Evolutionary conservation across 441 rosid genomes (phyloP).

Genomic region (Codiaeum variegatum): DNA sequence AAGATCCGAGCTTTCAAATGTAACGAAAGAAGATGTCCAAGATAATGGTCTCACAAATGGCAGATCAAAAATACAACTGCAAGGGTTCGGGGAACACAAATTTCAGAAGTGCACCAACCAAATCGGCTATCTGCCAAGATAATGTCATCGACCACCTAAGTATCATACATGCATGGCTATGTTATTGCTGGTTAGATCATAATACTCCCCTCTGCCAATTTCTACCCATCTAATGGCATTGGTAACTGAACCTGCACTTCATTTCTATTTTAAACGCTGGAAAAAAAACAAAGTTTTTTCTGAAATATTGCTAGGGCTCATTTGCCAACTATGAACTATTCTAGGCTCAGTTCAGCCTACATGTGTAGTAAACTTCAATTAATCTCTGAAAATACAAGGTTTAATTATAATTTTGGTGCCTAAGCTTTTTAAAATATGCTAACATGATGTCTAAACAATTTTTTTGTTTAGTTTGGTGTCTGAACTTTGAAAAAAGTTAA

Average conservation of each 20-base stretch:
- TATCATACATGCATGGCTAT: background rate
- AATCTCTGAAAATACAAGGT: background rate
- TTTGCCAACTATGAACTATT: background rate
- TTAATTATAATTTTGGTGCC: no score
- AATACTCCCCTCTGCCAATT: background rate
- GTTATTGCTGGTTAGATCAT: background rate
- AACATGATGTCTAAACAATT: no score
- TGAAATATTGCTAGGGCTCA: background rate
- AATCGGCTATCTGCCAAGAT: background rate
- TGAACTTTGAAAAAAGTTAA: no score
- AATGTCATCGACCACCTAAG: background rate
- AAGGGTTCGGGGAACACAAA: background rate
- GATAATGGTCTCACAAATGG: background rate
- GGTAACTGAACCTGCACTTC: background rate
- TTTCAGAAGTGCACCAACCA: background rate
- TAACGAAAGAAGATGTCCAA: background rate
- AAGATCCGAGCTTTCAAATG: background rate
- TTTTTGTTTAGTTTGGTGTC: no score
- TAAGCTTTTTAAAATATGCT: no score
- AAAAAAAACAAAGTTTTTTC: background rate
- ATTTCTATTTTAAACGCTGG: background rate
- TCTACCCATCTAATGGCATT: background rate
- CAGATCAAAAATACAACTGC: background rate
- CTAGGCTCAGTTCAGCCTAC: background rate
- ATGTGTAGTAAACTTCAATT: background rate